Evolutionary conservation across 352 stramenopile species (phyloP), one percentile per base, ranked within the genome.

Genomic region (Pythium phragmitis): DNA sequence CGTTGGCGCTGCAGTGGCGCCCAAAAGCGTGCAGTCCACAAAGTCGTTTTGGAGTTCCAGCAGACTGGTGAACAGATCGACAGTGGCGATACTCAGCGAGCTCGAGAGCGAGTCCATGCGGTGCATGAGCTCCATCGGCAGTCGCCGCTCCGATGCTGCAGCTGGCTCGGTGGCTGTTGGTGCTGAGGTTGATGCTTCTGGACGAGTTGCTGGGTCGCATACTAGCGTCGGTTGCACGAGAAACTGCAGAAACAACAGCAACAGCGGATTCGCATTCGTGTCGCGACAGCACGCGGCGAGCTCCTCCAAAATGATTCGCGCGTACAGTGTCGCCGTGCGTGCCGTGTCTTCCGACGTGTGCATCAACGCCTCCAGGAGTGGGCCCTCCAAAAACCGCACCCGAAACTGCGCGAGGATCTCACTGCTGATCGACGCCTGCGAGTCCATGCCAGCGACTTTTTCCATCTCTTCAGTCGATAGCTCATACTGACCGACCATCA

Each of bases 101-200:
- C 74, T 87, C 2, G 85, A 94, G 16, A 94, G 71, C 12, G 85
- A 91, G 65, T 91, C 78, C 71, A 93, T 91, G 47, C 84, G 85
- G 43, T 89, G 81, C 17, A 94, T 74, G 34, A 96, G 43, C 57
- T 93, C 82, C 5, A 72, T 77, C 9, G 84, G 80, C n/a, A 95
- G 72, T 28, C 79, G 64, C 6, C 83, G 71, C n/a, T 69, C 56
- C n/a, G 23, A 2, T 7, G 33, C 46, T 19, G 45, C 17, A 12
- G 11, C 49, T 19, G 52, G 7, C 55, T 62, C 59, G 33, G 51
- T 21, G 0, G 26, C 26, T n/a, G 17, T 30, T 33, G 45, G 7
- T 43, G 26, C 47, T 41, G 12, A 12, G 14, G 39, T 2, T n/a
- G n/a, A 3, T 19, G 17, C n/a, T 5, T 45, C 30, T 45, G 51